Base-by-base conservation (phyloP, 345 rosid species). In the Populus alba region DNA sequence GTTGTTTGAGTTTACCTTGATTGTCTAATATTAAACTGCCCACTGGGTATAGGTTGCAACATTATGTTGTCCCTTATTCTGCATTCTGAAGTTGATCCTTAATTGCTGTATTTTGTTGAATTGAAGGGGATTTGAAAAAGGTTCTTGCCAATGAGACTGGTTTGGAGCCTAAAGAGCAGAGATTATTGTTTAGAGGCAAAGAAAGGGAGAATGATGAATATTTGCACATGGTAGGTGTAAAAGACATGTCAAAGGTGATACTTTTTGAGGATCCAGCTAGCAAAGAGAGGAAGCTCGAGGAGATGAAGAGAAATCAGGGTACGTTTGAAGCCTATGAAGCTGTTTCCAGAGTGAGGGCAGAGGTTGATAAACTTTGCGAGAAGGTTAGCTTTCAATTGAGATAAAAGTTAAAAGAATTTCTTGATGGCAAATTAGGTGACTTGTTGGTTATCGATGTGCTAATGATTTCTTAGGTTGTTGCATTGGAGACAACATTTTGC, bases 201-300 rank as follows among this genome's bases (percentile, higher is more conserved):
- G 91, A 88, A 67, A 88, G 81, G 72, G 91, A 86, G 38, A 85
- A 88, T 66, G 78, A 45, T 43, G 91, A 88, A 68, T 85, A 78
- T 82, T 75, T 88, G 63, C 84, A 86, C 65, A 88, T 88, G 91
- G 91, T 59, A 45, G 91, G 91, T 43, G 87, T 88, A 41, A 84
- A 75, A 76, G 91, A 86, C 63, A 73, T 67, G 86, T 85, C 87
- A 55, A 88, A 88, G 82, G 84, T 88, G 41, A 57, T 88, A 39
- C 80, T 88, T 11, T 76, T 88, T 61, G 89, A 88, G 73, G 89
- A 88, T 68, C 91, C 91, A 22, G 91, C 89, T n/a, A 81, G 85
- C 83, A 88, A 83, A 78, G 91, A 84, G 85, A 82, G 83, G 82
- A 88, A 88, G 76, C 80, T 86, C 16, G 81, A 80, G 81, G 87